Conservation (phyloP, 2,329 filamentous ascomycete genomes). For the Teratosphaeria zuluensis region DNA sequence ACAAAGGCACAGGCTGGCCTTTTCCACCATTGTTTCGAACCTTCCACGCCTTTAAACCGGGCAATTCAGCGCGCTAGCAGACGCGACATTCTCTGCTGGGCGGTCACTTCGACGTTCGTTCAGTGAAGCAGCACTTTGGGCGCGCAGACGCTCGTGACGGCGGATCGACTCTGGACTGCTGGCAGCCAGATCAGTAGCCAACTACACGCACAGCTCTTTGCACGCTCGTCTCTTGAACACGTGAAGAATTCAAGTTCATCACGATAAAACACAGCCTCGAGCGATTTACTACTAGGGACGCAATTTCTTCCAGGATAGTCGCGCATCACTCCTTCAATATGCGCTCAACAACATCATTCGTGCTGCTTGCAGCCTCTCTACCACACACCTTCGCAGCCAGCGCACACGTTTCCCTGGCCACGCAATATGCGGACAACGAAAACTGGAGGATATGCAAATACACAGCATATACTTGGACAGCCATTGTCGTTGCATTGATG, state of each 20-base stretch:
- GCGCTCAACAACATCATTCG: not conserved
- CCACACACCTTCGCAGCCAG: conserved; percentile 2
- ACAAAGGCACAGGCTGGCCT: not conserved
- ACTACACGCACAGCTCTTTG: not conserved
- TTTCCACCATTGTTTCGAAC: not conserved
- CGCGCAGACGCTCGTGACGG: not conserved
- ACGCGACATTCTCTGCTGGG: not conserved
- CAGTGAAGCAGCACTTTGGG: not conserved
- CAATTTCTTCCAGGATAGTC: not conserved
- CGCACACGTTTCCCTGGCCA: not conserved
- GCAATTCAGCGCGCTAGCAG: not conserved
- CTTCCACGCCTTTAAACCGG: not conserved
- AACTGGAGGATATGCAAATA: conserved; percentile 27
- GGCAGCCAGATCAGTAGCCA: not conserved
- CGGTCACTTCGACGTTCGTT: not conserved
- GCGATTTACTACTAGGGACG: not conserved
- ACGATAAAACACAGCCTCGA: not conserved
- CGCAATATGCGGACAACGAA: conserved; percentile 5
- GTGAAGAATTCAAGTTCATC: not conserved
- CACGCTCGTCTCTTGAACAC: not conserved
- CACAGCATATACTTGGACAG: conserved; percentile 44
- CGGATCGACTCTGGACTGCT: not conserved
- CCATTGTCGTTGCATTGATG: conserved; percentile 53
- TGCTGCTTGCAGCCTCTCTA: conserved; percentile 8
- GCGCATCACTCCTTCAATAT: not conserved